phyloP scores from a whole-genome alignment of 208 protist genomes.

The Zelonia costaricensis region DNA sequence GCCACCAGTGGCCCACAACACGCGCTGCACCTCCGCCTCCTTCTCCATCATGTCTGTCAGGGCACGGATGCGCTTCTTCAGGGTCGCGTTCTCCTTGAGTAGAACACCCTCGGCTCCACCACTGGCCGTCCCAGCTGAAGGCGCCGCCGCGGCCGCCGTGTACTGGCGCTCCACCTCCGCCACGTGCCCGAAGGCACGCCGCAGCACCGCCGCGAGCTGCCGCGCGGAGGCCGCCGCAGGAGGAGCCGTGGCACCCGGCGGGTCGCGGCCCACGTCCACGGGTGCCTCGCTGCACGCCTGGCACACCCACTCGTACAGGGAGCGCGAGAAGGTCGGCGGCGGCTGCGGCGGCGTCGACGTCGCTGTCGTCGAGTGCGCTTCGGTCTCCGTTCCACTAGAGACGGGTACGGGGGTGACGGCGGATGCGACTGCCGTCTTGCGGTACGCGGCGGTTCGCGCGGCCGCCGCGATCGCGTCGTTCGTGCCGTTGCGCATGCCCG shows the following conservation, averaged over 20 bases:
- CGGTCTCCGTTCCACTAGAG: background rate
- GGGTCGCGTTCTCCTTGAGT: constrained; percentile 42
- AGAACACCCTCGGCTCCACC: constrained; percentile 2
- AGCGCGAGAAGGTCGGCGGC: background rate
- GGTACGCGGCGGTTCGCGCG: constrained; percentile 3
- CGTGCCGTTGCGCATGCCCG: constrained; percentile 1
- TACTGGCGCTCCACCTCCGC: constrained; percentile 7
- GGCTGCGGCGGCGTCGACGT: background rate
- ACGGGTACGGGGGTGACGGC: background rate
- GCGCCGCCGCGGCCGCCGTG: background rate
- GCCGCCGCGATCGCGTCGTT: constrained; percentile 2
- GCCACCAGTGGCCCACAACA: constrained; percentile 15
- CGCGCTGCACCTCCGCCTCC: constrained; percentile 39
- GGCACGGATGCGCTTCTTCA: constrained; percentile 56
- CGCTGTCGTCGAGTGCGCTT: background rate
- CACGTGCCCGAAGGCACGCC: constrained; percentile 11
- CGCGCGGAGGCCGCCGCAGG: background rate
- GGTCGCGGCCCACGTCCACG: background rate
- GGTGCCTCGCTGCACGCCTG: constrained; percentile 13
- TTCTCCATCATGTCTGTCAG: constrained; percentile 60
- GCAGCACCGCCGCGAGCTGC: constrained; percentile 20
- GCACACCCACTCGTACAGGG: constrained; percentile 24
- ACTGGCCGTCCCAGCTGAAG: background rate
- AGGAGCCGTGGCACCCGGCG: background rate
- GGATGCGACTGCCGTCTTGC: background rate